These are phyloP conservation scores for Mycosarcoma mackinlayi DNA, from an alignment of 1,284 basidiomycete species.

Conservation along the genomic window DNA sequence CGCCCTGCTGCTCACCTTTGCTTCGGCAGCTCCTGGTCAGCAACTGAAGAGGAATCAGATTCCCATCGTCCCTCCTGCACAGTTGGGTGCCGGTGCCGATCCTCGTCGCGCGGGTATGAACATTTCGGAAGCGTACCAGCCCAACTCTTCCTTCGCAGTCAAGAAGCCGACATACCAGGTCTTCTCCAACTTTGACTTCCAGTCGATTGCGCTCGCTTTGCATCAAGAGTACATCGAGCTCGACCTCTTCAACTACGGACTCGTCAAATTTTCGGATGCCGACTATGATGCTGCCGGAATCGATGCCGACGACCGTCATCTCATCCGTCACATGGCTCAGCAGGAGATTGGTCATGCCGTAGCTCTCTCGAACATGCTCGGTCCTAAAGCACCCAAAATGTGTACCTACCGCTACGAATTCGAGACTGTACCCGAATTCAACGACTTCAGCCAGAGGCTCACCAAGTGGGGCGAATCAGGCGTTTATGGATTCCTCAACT, in stretches of 20 bases:
- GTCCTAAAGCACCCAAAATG: conserved; percentile 43
- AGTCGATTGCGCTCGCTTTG: conserved; percentile 46
- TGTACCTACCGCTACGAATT: conserved; percentile 56
- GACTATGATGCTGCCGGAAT: conserved; percentile 50
- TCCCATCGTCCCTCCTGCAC: conserved; percentile 20
- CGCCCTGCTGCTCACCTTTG: conserved; percentile 10
- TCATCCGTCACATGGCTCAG: conserved; percentile 54
- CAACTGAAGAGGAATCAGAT: conserved; percentile 10
- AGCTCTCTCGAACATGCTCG: conserved; percentile 55
- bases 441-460: conserved; percentile 51
- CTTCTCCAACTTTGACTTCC: conserved; percentile 53
- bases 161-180: conserved; percentile 43
- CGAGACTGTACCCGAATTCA: conserved; percentile 46
- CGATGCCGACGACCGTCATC: conserved; percentile 41
- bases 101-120: conserved; percentile 38
- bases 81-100: conserved; percentile 33
- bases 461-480: conserved; percentile 59
- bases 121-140: conserved; percentile 39
- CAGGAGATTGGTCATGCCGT: conserved; percentile 58
- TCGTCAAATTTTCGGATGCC: conserved; percentile 52
- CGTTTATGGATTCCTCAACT: conserved; percentile 53
- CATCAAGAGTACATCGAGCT: conserved; percentile 62
- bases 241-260: conserved; percentile 57
- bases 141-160: conserved; percentile 27
- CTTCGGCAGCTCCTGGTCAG: conserved; percentile 20